A percentile compares a stretch with the other conserved stretches of the same genome.
phyloP scores from a whole-genome alignment of 2,329 filamentous ascomycete species.

The Aphanoascus verrucosus region DNA sequence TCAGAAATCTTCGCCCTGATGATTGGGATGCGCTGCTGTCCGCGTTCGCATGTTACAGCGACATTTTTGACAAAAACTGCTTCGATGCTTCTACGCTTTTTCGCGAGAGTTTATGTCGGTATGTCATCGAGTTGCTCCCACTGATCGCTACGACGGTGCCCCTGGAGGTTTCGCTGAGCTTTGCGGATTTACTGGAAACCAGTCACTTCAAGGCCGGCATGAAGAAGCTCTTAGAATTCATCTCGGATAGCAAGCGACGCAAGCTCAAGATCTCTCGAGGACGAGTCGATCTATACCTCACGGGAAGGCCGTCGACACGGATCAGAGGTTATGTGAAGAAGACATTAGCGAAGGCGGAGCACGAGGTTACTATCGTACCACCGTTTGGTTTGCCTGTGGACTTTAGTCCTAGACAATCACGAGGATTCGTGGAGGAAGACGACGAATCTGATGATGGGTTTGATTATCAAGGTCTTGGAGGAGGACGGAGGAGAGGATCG shows the following conservation, averaged over 20 bases:
- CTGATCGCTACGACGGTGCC: not conserved
- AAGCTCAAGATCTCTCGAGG: not conserved
- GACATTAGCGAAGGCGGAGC: not conserved
- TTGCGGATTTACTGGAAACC: not conserved
- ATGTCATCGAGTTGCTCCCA: not conserved
- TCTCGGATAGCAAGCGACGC: not conserved
- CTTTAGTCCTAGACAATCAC: not conserved
- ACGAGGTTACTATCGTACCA: not conserved
- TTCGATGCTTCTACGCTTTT: not conserved
- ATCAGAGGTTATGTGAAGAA: slow-evolving; percentile 2
- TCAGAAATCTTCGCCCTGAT: not conserved
- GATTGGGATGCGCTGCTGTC: not conserved
- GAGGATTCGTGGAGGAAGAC: not conserved
- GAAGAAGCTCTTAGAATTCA: not conserved
- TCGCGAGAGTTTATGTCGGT: not conserved
- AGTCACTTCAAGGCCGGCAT: not conserved
- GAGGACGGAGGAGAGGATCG: not conserved
- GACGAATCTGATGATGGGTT: slow-evolving; percentile 2
- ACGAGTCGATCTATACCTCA: not conserved
- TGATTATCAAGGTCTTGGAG: not conserved
- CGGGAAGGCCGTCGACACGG: not conserved
- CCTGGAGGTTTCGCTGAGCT: not conserved
- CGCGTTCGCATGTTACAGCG: slow-evolving; percentile 7
- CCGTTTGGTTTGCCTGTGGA: not conserved
- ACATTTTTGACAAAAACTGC: slow-evolving; percentile 1